phyloP scores from a whole-genome alignment of 1,284 basidiomycete species.

The Sanghuangporus weigelae region DNA sequence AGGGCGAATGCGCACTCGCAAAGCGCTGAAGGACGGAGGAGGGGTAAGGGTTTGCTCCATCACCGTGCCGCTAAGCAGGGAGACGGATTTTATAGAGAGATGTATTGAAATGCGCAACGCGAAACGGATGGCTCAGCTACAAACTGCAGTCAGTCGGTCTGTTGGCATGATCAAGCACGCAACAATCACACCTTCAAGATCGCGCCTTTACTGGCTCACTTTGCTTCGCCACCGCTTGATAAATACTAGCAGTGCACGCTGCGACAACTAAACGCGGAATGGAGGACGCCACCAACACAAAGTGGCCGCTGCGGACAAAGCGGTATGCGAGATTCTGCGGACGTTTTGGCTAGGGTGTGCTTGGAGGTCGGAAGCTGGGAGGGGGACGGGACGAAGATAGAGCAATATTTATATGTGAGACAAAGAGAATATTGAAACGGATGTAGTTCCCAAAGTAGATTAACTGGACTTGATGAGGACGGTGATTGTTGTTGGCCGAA shows the following conservation, averaged over 20 bases:
- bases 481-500: slow-evolving; percentile 11
- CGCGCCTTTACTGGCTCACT: not conserved
- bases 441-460: slow-evolving; percentile 4
- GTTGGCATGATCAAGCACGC: not conserved
- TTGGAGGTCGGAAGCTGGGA: not conserved
- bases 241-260: not conserved
- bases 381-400: not conserved
- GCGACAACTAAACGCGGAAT: slow-evolving; percentile 3
- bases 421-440: slow-evolving; percentile 10
- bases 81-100: not conserved
- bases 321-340: not conserved
- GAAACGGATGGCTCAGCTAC: not conserved
- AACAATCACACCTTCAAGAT: slow-evolving; percentile 4
- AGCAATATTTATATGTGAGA: not conserved
- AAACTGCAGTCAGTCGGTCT: not conserved
- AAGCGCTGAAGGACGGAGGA: slow-evolving; percentile 15
- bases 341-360: not conserved
- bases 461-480: not conserved
- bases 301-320: not conserved
- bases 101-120: not conserved
- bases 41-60: slow-evolving; percentile 17
- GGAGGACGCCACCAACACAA: not conserved
- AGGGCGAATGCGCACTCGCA: slow-evolving; percentile 11
- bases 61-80: not conserved
- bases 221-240: not conserved